phyloP scores from a whole-genome alignment of 768 basidiomycete genomes.

The Mycena chlorophos region DNA sequence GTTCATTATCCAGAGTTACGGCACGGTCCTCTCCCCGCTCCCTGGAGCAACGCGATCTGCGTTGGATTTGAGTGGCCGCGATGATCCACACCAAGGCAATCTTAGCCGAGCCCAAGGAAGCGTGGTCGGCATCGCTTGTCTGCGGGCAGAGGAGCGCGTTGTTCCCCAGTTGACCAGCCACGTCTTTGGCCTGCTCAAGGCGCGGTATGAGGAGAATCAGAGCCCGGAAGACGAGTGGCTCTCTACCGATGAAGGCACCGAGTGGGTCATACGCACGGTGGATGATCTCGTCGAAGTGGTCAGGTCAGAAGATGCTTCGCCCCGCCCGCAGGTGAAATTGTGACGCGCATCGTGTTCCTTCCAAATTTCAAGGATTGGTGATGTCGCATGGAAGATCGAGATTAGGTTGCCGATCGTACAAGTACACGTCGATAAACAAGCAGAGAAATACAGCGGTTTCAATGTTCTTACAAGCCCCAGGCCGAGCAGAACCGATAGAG shows the following conservation, averaged over 20 bases:
- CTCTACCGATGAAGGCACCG: conserved; percentile 80
- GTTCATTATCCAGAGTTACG: conserved; percentile 87
- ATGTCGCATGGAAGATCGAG: neutral
- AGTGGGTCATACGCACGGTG: conserved; percentile 84
- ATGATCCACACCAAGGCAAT: conserved; percentile 72
- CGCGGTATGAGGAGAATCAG: conserved; percentile 58
- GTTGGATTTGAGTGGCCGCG: conserved; percentile 38
- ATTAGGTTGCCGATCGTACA: neutral
- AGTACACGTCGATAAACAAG: conserved; percentile 3
- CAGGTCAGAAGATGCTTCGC: conserved; percentile 46
- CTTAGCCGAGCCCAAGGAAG: conserved; percentile 83
- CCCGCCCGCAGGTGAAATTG: conserved; percentile 66
- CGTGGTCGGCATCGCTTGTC: conserved; percentile 79
- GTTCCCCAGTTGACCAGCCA: conserved; percentile 87
- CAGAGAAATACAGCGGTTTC: no score
- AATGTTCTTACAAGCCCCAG: conserved; percentile 49
- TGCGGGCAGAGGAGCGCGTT: conserved; percentile 82
- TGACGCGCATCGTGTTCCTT: conserved; percentile 32
- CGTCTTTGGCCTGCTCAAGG: conserved; percentile 88
- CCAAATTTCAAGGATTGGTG: conserved; percentile 9
- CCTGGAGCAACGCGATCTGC: conserved; percentile 54
- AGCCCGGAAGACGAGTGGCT: conserved; percentile 79
- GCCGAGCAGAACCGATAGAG: conserved; percentile 74
- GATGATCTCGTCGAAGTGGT: conserved; percentile 81
- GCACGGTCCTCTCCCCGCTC: conserved; percentile 73